Conservation (phyloP, 1,284 basidiomycete genomes). For the Termitomyces sp. region DNA sequence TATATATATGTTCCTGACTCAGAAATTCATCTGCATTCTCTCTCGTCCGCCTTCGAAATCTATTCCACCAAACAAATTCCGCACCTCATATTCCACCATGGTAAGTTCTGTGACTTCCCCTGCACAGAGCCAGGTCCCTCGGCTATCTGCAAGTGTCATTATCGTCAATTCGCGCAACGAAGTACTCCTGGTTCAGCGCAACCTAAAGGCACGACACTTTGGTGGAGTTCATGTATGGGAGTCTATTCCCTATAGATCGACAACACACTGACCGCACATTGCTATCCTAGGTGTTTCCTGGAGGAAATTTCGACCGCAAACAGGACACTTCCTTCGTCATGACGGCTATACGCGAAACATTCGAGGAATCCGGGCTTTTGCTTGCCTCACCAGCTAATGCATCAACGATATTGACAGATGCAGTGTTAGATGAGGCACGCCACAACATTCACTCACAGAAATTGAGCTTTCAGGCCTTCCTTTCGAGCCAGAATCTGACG, state of each 20-base stretch:
- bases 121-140: conserved; percentile 26
- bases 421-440: conserved; percentile 47
- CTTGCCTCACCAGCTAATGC: conserved; percentile 41
- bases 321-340: conserved; percentile 53
- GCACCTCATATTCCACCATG: conserved; percentile 9
- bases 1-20: conserved; percentile 6
- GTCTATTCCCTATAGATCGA: conserved; percentile 9
- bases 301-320: conserved; percentile 56
- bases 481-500: conserved; percentile 38
- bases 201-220: conserved; percentile 56
- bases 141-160: conserved; percentile 61
- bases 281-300: conserved; percentile 59
- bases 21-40: not conserved
- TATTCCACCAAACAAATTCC: not conserved
- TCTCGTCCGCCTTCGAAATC: not conserved
- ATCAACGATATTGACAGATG: conserved; percentile 26
- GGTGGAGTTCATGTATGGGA: conserved; percentile 57
- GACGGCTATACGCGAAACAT: conserved; percentile 68
- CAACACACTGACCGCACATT: not conserved
- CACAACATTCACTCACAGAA: conserved; percentile 49
- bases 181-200: conserved; percentile 62
- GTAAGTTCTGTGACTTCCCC: conserved; percentile 15
- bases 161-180: conserved; percentile 61
- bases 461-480: conserved; percentile 47
- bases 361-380: conserved; percentile 67